Base-by-base conservation (phyloP, 331 rosid genomes). In the Phaseolus coccineus region DNA sequence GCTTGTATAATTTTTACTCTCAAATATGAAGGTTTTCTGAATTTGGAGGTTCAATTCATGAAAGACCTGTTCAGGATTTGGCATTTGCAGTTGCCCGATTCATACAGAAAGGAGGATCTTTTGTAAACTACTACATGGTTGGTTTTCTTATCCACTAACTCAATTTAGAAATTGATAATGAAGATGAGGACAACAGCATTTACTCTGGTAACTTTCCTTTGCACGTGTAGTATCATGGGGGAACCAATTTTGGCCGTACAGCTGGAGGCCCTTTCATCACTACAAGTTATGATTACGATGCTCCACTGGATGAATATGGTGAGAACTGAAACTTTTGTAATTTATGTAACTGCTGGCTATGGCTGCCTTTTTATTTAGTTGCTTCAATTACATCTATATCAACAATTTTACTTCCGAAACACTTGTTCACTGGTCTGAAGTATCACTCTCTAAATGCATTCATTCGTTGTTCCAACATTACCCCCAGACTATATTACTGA, bases 201-300 rank as follows among this genome's bases (percentile, higher is more conserved):
- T 50, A 50, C 63, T 76, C 58, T 42, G 46, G 28, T 73, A 72
- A 77, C 65, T 51, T 76, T 47, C 9, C 46, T 30, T 14, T 69
- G 44, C 35, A 12, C 80, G 58, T 81, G 68, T 30, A 96, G 99
- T 96, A 93, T 86, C 99, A 96, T 69, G 99, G 99, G n/a, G 99
- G 99, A 81, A 96, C 99, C 61, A 96, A 96, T 86, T 96, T 93
- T 80, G 99, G 99, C 66, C 98, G 98, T 71, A 89, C 98, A 33
- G 99, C 99, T 10, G 99, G 99, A 48, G 99, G 99, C 62, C 99
- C 99, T 68, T 96, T 96, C 90, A 82, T 96, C 87, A 90, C 99
- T 76, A 93, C 99, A 76, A 96, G 98, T 89, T 96, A 96, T 58
- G 99, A 96, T 85, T 96, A 96, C 56, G 98, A 96, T 83, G 99